Percentiles rank a stretch among this genome's conserved stretches.
phyloP scores from a whole-genome alignment of 2,329 filamentous ascomycete genomes.

The Xylaria hypoxylon region DNA sequence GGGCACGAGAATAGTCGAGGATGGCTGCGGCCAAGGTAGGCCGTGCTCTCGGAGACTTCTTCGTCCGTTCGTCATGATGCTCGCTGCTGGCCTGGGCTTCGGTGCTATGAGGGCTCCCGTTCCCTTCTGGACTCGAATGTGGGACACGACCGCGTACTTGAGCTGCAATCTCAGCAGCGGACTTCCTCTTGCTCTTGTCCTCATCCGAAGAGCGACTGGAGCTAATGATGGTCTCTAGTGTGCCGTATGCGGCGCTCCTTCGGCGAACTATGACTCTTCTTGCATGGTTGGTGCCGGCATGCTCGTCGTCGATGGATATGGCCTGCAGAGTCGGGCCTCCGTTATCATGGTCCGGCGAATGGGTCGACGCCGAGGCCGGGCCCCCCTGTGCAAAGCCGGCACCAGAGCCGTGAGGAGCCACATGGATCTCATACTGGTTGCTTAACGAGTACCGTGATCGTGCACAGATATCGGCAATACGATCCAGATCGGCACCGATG shows the following conservation, averaged over 20 bases:
- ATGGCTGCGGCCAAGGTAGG: conserved; percentile 59
- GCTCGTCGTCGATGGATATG: conserved; percentile 68
- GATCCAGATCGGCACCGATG: conserved; percentile 69
- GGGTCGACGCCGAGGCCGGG: conserved; percentile 46
- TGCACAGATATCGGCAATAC: conserved; percentile 75
- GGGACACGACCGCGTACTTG: conserved; percentile 64
- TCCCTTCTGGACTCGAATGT: conserved; percentile 46
- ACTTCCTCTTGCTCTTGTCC: conserved; percentile 69
- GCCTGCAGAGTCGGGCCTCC: conserved; percentile 67
- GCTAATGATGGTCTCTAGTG: conserved; percentile 74
- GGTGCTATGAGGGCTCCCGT: conserved; percentile 49
- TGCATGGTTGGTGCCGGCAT: conserved; percentile 53
- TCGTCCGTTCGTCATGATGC: conserved; percentile 40
- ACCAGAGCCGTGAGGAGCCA: conserved; percentile 70
- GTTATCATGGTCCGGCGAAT: conserved; percentile 42
- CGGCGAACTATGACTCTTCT: conserved; percentile 58
- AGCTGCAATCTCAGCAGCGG: conserved; percentile 67
- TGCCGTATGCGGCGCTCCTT: conserved; percentile 69
- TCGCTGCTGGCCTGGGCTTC: conserved; percentile 46
- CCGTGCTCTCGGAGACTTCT: conserved; percentile 17
- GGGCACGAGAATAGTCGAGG: conserved; percentile 56
- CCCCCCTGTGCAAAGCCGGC: conserved; percentile 57
- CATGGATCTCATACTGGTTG: conserved; percentile 75
- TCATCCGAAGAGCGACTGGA: conserved; percentile 73
- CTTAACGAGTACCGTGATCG: conserved; percentile 73